Percentiles rank a stretch among this genome's conserved stretches.
Conservation (phyloP, 2,329 filamentous ascomycete genomes). For the Sporothrix globosa region DNA sequence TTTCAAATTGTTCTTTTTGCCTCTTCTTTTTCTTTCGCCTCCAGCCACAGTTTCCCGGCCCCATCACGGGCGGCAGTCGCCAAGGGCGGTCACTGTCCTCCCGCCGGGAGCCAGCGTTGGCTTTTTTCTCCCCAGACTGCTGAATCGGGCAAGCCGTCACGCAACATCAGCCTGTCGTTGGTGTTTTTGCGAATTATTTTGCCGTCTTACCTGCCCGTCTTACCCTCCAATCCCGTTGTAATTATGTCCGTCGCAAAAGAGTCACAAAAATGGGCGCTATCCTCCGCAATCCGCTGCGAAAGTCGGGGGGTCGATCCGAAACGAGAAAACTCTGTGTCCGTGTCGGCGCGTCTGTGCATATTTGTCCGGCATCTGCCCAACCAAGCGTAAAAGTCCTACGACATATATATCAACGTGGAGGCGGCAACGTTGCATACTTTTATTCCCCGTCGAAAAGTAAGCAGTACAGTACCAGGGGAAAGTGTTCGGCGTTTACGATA, state of each 20-base stretch:
- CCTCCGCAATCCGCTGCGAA: not conserved
- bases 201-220: constrained; percentile 18
- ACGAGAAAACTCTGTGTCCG: not conserved
- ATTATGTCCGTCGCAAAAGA: too few species aligned
- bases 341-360: not conserved
- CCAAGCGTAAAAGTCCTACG: constrained; percentile 15
- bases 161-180: not conserved
- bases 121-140: not conserved
- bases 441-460: not conserved
- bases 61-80: not conserved
- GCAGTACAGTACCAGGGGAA: not conserved
- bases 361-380: not conserved
- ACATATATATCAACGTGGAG: not conserved
- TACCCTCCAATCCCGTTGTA: constrained; percentile 7
- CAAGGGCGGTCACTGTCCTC: not conserved
- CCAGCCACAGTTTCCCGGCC: not conserved
- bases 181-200: not conserved
- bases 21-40: not conserved
- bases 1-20: not conserved
- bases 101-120: not conserved
- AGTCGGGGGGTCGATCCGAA: not conserved
- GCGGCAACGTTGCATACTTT: not conserved
- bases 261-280: not conserved
- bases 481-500: too few species aligned
- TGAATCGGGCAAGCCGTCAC: constrained; percentile 23